These are phyloP conservation scores for Entomortierella parvispora DNA, from an alignment of 192 early-diverging fungal species.

Conservation along the genomic window DNA sequence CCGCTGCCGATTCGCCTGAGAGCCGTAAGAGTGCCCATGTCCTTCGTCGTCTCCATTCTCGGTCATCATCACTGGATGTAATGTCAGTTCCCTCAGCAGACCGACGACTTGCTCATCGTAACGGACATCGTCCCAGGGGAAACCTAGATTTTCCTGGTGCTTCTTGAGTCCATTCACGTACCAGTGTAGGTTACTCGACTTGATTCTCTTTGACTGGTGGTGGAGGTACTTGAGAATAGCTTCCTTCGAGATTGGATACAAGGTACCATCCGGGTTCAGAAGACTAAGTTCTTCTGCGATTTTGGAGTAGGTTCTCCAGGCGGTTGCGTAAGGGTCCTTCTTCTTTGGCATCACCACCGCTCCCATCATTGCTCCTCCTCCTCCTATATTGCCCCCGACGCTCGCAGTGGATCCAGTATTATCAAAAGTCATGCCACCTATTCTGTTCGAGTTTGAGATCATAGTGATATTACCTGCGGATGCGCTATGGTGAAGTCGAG, in stretches of 20 bases:
- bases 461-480: conserved; percentile 41
- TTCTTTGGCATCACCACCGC: conserved; percentile 20
- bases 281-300: conserved; percentile 43
- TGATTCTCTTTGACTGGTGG: conserved; percentile 49
- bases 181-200: conserved; percentile 50
- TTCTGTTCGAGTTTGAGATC: conserved; percentile 10
- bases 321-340: conserved; percentile 49
- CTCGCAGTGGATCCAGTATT: conserved; percentile 1
- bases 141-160: conserved; percentile 48
- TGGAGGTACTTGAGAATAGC: conserved; percentile 50
- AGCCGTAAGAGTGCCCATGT: conserved; percentile 17
- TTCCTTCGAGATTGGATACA: conserved; percentile 50
- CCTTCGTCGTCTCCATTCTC: conserved; percentile 24
- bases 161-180: conserved; percentile 52
- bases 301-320: conserved; percentile 51
- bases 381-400: neutral
- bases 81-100: conserved; percentile 39
- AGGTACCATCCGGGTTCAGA: conserved; percentile 33
- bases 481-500: conserved; percentile 41
- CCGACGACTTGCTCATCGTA: conserved; percentile 49
- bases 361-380: neutral
- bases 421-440: neutral
- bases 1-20: conserved; percentile 24
- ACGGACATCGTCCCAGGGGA: conserved; percentile 50
- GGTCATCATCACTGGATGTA: conserved; percentile 27